These are phyloP conservation scores for Brassica juncea DNA, from an alignment of 345 rosid species.

Conservation along the genomic window DNA sequence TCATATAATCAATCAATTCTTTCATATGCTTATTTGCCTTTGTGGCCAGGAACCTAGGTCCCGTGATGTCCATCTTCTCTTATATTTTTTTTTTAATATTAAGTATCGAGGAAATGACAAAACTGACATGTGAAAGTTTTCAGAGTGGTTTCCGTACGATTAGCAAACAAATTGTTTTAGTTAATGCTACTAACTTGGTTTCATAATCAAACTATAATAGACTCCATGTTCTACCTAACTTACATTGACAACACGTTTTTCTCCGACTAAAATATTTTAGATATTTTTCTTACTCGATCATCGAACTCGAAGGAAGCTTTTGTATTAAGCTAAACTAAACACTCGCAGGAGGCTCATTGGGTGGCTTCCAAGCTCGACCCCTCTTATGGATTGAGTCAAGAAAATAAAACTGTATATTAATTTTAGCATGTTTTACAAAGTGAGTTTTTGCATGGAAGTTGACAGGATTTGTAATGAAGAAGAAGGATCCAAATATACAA, in stretches of 20 bases:
- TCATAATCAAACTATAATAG: not conserved
- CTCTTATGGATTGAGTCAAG: not conserved
- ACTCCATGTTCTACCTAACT: not conserved
- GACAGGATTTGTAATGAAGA: not conserved
- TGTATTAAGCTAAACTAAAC: not conserved
- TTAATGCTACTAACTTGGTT: not conserved
- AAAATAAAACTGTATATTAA: too few relatives aligned
- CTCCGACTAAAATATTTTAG: not conserved
- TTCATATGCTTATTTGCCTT: conserved; percentile 2
- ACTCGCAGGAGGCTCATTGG: not conserved
- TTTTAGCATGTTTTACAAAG: not conserved
- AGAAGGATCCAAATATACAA: not conserved
- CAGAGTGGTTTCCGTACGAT: not conserved
- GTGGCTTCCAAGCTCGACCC: not conserved
- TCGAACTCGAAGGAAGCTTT: not conserved
- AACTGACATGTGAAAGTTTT: not conserved
- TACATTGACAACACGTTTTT: not conserved
- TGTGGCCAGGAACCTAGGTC: conserved; percentile 12
- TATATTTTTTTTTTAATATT: not conserved
- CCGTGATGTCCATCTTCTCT: conserved; percentile 16
- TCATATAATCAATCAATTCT: conserved; percentile 32
- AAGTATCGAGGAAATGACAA: not conserved
- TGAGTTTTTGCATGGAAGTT: not conserved
- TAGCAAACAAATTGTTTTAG: not conserved
- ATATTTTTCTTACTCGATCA: not conserved